A percentile compares a stretch with the other conserved stretches of the same genome.
Conservation (phyloP, 75 land plant genomes). For the Pinus tabuliformis region DNA sequence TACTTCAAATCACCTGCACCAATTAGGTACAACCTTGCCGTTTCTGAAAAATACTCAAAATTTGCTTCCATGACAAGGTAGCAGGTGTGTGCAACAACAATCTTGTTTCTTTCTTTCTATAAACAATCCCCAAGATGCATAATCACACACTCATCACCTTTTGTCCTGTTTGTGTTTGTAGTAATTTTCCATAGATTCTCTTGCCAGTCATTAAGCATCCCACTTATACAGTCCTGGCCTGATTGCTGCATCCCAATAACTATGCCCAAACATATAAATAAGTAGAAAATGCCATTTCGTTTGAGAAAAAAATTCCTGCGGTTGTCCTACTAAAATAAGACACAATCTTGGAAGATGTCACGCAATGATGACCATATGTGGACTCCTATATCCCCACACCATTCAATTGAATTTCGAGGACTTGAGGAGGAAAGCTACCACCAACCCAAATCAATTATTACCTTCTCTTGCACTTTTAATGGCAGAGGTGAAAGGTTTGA, state of each 20-base stretch:
- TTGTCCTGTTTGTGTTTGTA: slow-evolving; percentile 89
- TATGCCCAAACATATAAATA: no score
- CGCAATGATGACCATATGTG: no score
- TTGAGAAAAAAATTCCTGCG: no score
- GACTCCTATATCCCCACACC: no score
- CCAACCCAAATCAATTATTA: no score
- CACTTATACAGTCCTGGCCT: slow-evolving; percentile 37
- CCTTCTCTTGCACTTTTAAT: no score
- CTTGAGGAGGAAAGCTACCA: no score
- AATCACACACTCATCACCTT: slow-evolving; percentile 86
- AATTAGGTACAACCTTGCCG: slow-evolving; percentile 82
- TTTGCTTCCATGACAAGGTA: slow-evolving; percentile 88
- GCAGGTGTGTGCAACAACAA: slow-evolving; percentile 86
- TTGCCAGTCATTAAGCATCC: slow-evolving; percentile 92
- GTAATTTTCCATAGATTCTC: slow-evolving; percentile 82
- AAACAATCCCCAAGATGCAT: slow-evolving; percentile 86
- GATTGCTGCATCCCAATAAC: slow-evolving; percentile 14
- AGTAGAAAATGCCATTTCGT: no score
- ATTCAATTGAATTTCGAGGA: no score
- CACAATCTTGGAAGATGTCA: no score
- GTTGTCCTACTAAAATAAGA: no score
- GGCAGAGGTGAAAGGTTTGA: no score
- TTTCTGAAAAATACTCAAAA: slow-evolving; percentile 77
- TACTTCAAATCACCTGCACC: slow-evolving; percentile 91
- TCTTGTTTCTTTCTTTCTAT: slow-evolving; percentile 87